A percentile compares a stretch with the other conserved stretches of the same genome.
These are phyloP conservation scores for Suillus brevipes DNA, from an alignment of 768 basidiomycete species.

Conservation along the genomic window DNA sequence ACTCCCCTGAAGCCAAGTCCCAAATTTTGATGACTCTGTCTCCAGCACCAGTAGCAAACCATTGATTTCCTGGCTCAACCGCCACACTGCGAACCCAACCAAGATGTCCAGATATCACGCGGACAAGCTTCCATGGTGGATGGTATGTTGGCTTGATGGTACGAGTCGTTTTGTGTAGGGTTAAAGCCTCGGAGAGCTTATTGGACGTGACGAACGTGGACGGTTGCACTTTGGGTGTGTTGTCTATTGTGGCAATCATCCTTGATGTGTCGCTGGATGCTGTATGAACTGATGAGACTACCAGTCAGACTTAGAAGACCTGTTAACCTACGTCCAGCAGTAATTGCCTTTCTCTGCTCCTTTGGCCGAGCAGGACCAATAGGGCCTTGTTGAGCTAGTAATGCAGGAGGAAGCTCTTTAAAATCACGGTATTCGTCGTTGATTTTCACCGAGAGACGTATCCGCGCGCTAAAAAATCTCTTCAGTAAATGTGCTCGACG, in stretches of 20 bases:
- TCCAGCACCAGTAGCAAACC: constrained; percentile 98
- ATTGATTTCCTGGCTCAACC: constrained; percentile 96
- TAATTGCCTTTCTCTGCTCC: constrained; percentile 64
- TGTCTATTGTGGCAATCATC: constrained; percentile 76
- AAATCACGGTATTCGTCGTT: constrained; percentile 87
- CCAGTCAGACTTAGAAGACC: neutral
- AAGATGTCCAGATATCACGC: constrained; percentile 96
- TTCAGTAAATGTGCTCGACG: neutral
- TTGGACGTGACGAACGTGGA: constrained; percentile 68
- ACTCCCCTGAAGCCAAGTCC: constrained; percentile 96
- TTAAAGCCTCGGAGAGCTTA: constrained; percentile 84
- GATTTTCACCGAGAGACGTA: constrained; percentile 82
- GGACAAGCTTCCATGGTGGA: constrained; percentile 91
- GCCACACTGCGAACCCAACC: constrained; percentile 98
- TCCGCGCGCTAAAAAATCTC: constrained; percentile 49
- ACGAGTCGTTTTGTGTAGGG: constrained; percentile 89
- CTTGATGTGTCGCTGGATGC: constrained; percentile 51
- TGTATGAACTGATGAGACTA: constrained; percentile 21
- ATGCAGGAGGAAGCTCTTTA: constrained; percentile 78
- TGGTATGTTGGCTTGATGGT: constrained; percentile 96
- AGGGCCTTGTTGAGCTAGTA: constrained; percentile 78
- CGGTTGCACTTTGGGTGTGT: constrained; percentile 61
- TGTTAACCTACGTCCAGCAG: constrained; percentile 59
- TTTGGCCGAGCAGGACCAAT: constrained; percentile 79
- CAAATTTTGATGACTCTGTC: constrained; percentile 99